Evolutionary conservation across 805 yeast genomes (phyloP), one percentile per base, ranked within the genome.

Genomic region (Wickerhamomyces tratensis): DNA sequence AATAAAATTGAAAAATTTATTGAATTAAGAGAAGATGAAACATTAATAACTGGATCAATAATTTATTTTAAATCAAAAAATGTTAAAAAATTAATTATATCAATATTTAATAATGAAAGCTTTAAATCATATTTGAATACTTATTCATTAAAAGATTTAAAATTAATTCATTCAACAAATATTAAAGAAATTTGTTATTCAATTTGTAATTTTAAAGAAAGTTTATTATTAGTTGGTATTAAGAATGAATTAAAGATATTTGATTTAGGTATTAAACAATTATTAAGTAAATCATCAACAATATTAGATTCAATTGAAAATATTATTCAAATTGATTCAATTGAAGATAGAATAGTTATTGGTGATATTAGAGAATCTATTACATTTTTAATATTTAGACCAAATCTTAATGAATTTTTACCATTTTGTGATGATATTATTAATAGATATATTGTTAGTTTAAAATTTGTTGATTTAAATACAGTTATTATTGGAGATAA

Each of bases 401-500:
- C 68, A 0, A 49, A 52, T 2, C 58, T 55, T 4, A 74, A 76
- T 48, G 62, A 54, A 20, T 84, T 91, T 51, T 54, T 76, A 7
- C 74, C 82, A 2, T 65, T 89, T 44, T 79, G 78, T 1, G 88
- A 79, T 53, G 98, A 93, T 60, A 58, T 70, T 1, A 62, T 81
- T 35, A 69, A 79, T 33, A 65, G 96, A 31, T 84, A 82, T 53
- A 69, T 82, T 5, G 82, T 94, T 0, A 51, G 78, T 3, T 50
- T 82, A 37, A 54, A 68, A 4, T 62, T 76, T 48, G 61, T 93
- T 6, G 98, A 93, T 57, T 74, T 77, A 47, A 78, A 77, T 43
- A 87, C 96, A 0, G 75, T 84, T 1, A 65, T 83, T 36, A 86
- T 86, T 1, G 96, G 96, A 12, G 98, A 93, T 57, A 81, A 79